Conservation (phyloP, 2,329 filamentous ascomycete species). For the Pestalotiopsis sp. region DNA sequence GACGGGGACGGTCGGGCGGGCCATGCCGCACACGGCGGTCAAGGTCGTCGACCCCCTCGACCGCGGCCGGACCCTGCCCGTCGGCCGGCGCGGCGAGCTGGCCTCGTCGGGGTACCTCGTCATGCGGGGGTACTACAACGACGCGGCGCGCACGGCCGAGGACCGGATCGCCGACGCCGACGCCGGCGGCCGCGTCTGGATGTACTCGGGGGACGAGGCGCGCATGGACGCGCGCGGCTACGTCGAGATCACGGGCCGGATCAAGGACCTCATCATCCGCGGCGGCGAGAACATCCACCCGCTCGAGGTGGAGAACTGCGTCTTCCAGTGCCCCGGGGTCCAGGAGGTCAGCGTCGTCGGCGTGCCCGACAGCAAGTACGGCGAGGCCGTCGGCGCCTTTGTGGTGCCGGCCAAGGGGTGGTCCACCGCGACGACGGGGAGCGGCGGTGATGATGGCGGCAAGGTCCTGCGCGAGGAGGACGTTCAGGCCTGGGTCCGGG, state of each 20-base stretch:
- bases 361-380: conserved; percentile 78
- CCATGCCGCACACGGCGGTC: conserved; percentile 77
- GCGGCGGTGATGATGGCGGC: conserved; percentile 16
- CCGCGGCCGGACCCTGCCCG: conserved; percentile 57
- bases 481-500: conserved; percentile 72
- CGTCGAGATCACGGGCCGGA: conserved; percentile 84
- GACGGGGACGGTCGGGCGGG: conserved; percentile 75
- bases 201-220: conserved; percentile 92
- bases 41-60: conserved; percentile 77
- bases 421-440: background rate
- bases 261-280: conserved; percentile 91
- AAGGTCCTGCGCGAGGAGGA: conserved; percentile 54
- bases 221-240: conserved; percentile 82
- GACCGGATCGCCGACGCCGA: conserved; percentile 52
- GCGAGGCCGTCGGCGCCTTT: conserved; percentile 87
- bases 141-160: conserved; percentile 68
- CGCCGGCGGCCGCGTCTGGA: conserved; percentile 66
- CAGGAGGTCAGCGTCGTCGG: conserved; percentile 83
- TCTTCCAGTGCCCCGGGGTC: conserved; percentile 73
- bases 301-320: conserved; percentile 86
- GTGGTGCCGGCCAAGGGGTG: conserved; percentile 58
- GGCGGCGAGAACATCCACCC: conserved; percentile 97
- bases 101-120: conserved; percentile 83
- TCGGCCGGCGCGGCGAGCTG: conserved; percentile 76
- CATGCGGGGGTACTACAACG: conserved; percentile 91